Evolutionary conservation across 371 early-diverging fungal genomes (phyloP).

Genomic region (Fennellomyces sp.): DNA sequence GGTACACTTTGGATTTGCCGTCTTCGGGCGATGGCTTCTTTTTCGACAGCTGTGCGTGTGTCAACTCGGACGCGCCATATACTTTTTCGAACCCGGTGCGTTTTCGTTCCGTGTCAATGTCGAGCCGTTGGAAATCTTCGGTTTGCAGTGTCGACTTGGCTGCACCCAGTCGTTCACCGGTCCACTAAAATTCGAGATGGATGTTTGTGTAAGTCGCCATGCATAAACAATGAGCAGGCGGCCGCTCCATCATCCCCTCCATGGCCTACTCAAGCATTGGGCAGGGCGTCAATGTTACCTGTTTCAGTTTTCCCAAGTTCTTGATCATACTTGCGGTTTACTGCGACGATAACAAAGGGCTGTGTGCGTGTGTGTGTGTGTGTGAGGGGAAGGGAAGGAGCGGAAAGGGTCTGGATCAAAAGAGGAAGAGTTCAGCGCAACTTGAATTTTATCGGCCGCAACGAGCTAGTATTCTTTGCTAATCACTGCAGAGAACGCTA

Average conservation of each 20-base stretch:
- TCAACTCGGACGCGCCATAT: conserved; percentile 25
- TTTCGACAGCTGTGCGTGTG: conserved; percentile 43
- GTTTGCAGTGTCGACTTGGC: conserved; percentile 50
- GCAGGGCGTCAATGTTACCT: conserved; percentile 36
- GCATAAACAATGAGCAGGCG: not conserved
- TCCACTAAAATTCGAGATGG: conserved; percentile 33
- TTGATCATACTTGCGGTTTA: conserved; percentile 51
- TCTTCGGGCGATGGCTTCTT: conserved; percentile 64
- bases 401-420: not conserved
- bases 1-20: conserved; percentile 55
- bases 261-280: not conserved
- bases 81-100: conserved; percentile 41
- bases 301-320: conserved; percentile 72
- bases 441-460: not conserved
- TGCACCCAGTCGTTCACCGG: conserved; percentile 52
- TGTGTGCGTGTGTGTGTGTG: too few relatives aligned
- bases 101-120: conserved; percentile 34
- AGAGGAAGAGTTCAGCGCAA: not conserved
- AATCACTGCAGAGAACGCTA: too few relatives aligned
- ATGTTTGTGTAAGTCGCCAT: not conserved
- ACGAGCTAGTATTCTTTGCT: not conserved
- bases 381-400: not conserved
- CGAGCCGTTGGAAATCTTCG: conserved; percentile 45
- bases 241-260: not conserved
- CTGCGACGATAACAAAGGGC: not conserved